Percentiles rank a stretch among this genome's conserved stretches.
These are phyloP conservation scores for Boletellus sp. DNA, from an alignment of 768 basidiomycete species.

Conservation along the genomic window DNA sequence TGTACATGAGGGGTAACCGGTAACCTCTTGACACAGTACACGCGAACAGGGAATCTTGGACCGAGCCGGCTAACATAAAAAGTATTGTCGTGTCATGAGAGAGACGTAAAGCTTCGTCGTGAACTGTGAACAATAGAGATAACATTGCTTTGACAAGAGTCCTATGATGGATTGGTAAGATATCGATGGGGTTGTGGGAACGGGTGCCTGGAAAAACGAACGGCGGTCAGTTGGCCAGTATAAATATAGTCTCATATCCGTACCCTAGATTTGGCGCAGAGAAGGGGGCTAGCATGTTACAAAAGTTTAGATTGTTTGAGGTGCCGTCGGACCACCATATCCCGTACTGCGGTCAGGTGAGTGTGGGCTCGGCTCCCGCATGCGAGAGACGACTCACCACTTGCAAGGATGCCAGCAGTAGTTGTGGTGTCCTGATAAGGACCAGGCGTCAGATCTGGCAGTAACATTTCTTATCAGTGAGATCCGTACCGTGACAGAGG, in stretches of 20 bases:
- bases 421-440: constrained; percentile 58
- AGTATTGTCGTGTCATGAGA: constrained; percentile 3
- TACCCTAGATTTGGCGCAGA: constrained; percentile 8
- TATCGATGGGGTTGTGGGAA: constrained; percentile 2
- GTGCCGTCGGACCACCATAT: constrained; percentile 80
- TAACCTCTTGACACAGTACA: background rate
- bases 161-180: constrained; percentile 4
- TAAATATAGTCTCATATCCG: background rate
- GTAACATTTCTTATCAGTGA: background rate
- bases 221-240: background rate
- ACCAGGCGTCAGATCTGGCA: constrained; percentile 3
- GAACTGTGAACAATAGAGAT: constrained; percentile 6
- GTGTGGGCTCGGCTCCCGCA: background rate
- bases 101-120: constrained; percentile 5
- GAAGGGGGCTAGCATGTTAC: constrained; percentile 29
- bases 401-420: constrained; percentile 72
- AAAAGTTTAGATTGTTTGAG: constrained; percentile 69
- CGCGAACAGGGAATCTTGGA: background rate
- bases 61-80: background rate
- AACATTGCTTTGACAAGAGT: constrained; percentile 13
- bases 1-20: background rate
- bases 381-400: constrained; percentile 43
- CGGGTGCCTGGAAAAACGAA: constrained; percentile 1
- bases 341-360: constrained; percentile 49
- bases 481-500: constrained; percentile 60